Percentiles rank a stretch among this genome's conserved stretches.
phyloP scores from a whole-genome alignment of 1,284 basidiomycete species.

The Trichosporon ovoides region DNA sequence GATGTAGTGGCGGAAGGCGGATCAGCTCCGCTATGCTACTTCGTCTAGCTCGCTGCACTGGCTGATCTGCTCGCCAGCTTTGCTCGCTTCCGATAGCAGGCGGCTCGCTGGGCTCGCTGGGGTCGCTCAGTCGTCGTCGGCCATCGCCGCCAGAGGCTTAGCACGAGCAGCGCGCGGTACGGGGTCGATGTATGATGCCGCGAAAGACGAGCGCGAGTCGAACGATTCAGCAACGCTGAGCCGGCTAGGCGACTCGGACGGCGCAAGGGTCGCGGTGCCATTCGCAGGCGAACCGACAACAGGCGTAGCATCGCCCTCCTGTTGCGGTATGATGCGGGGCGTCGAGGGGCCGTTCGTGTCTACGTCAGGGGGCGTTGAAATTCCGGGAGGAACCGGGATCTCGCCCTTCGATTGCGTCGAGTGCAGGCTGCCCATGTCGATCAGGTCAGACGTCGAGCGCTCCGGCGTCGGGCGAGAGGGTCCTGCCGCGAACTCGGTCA shows the following conservation, averaged over 20 bases:
- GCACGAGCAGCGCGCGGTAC: neutral
- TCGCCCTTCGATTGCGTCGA: too few relatives aligned
- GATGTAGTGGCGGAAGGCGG: too few relatives aligned
- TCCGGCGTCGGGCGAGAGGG: neutral
- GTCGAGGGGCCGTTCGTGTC: neutral
- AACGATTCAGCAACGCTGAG: neutral
- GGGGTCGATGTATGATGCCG: slow-evolving; percentile 1
- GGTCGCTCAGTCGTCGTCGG: slow-evolving; percentile 7
- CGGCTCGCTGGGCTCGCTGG: too few relatives aligned
- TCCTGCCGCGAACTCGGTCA: neutral
- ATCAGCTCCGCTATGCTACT: too few relatives aligned
- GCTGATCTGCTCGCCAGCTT: too few relatives aligned
- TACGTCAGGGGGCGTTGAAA: neutral
- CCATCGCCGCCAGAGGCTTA: slow-evolving; percentile 9
- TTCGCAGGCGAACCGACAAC: too few relatives aligned
- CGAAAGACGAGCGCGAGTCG: neutral
- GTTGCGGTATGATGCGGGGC: neutral
- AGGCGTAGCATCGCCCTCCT: neutral
- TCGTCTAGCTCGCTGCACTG: too few relatives aligned
- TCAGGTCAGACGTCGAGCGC: slow-evolving; percentile 3
- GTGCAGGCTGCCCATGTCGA: neutral
- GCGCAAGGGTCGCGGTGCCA: too few relatives aligned
- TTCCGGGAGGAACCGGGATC: too few relatives aligned
- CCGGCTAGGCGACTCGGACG: neutral
- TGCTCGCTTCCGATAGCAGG: too few relatives aligned